Evolutionary conservation across 2,329 filamentous ascomycete genomes (phyloP).

Genomic region (Septoria petroselini): DNA sequence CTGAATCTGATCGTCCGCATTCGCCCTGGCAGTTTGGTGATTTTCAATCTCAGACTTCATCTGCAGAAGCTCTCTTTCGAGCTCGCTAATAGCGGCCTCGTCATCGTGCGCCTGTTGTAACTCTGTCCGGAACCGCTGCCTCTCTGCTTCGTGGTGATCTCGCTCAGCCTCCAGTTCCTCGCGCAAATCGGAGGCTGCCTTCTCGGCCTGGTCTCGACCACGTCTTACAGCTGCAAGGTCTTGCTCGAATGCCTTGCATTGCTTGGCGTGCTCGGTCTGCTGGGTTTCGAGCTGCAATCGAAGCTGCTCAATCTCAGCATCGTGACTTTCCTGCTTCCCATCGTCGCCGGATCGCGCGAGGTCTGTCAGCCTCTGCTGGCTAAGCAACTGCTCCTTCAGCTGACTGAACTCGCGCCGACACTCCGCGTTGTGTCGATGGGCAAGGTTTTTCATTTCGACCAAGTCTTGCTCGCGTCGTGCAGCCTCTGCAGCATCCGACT

Average conservation of each 20-base stretch:
- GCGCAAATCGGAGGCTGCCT: constrained; percentile 20
- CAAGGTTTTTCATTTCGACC: constrained; percentile 29
- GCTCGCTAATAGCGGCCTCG: constrained; percentile 22
- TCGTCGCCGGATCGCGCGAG: constrained; percentile 13
- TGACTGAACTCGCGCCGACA: constrained; percentile 26
- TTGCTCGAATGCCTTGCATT: constrained; percentile 22
- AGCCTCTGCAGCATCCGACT: constrained; percentile 23
- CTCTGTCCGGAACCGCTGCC: constrained; percentile 26
- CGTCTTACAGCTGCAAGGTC: constrained; percentile 28
- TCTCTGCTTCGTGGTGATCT: constrained; percentile 23
- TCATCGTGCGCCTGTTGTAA: constrained; percentile 23
- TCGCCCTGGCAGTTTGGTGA: constrained; percentile 17
- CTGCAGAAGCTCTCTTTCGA: constrained; percentile 25
- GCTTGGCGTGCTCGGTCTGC: constrained; percentile 17
- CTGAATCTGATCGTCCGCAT: constrained; percentile 19
- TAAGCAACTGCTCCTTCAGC: constrained; percentile 25
- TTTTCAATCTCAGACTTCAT: constrained; percentile 27
- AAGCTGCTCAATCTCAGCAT: constrained; percentile 24
- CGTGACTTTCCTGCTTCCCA: constrained; percentile 17
- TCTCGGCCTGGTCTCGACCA: constrained; percentile 26
- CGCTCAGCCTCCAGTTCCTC: constrained; percentile 30
- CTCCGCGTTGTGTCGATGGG: constrained; percentile 26
- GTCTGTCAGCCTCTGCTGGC: constrained; percentile 20
- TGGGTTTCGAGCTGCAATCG: constrained; percentile 24
- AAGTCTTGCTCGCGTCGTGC: constrained; percentile 27